A percentile compares a stretch with the other conserved stretches of the same genome.
These are phyloP conservation scores for Aspergillus sp. DNA, from an alignment of 2,329 filamentous ascomycete genomes.

Conservation along the genomic window DNA sequence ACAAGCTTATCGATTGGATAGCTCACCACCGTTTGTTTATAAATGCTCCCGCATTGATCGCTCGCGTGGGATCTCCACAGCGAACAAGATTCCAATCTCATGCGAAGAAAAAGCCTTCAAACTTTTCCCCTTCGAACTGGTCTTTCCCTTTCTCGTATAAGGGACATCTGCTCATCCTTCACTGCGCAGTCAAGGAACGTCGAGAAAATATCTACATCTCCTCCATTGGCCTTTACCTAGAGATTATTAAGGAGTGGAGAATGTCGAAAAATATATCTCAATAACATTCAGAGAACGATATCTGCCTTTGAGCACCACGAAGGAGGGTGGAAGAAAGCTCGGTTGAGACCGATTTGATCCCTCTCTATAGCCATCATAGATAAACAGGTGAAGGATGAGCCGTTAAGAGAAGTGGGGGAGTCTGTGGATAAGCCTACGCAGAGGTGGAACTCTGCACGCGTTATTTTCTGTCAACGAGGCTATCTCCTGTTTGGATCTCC, in stretches of 20 bases:
- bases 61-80: neutral
- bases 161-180: slow-evolving; percentile 23
- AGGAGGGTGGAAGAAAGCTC: slow-evolving; percentile 20
- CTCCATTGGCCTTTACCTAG: slow-evolving; percentile 16
- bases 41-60: neutral
- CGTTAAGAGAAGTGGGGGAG: neutral
- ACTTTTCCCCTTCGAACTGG: slow-evolving; percentile 18
- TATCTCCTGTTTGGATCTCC: neutral
- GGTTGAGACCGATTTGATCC: slow-evolving; percentile 13
- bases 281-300: slow-evolving; percentile 25
- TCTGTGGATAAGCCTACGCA: neutral
- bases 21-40: neutral
- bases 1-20: neutral
- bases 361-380: neutral
- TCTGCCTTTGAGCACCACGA: slow-evolving; percentile 27
- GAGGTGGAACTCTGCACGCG: neutral
- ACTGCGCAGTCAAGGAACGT: slow-evolving; percentile 15
- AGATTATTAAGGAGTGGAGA: slow-evolving; percentile 27
- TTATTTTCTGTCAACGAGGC: neutral
- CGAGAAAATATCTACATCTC: slow-evolving; percentile 17
- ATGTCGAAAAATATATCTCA: slow-evolving; percentile 27
- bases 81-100: neutral
- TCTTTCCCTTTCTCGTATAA: slow-evolving; percentile 21
- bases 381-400: neutral
- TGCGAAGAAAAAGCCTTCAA: neutral